A percentile compares a stretch with the other conserved stretches of the same genome.
These are phyloP conservation scores for Irpex sp. DNA, from an alignment of 1,284 basidiomycete genomes.

Conservation along the genomic window DNA sequence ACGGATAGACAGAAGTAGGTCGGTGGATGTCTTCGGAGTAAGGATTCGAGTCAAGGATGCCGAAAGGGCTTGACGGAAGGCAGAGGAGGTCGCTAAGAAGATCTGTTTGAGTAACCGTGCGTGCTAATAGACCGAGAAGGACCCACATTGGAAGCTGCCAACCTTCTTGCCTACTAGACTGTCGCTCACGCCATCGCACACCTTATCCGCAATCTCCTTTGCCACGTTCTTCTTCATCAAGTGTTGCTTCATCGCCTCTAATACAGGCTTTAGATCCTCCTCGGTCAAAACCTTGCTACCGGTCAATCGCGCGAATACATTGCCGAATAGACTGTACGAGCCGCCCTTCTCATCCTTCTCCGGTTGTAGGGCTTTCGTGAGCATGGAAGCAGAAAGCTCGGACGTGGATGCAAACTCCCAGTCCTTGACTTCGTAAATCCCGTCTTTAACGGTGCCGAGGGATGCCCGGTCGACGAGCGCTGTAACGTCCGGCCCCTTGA, in stretches of 20 bases:
- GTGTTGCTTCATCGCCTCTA: conserved; percentile 95
- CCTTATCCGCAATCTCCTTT: conserved; percentile 88
- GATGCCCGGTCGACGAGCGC: conserved; percentile 75
- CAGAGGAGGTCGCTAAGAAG: conserved; percentile 29
- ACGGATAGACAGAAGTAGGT: conserved; percentile 80
- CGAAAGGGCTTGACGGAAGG: conserved; percentile 82
- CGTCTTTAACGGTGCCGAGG: conserved; percentile 76
- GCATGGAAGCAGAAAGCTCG: conserved; percentile 49
- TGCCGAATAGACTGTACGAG: conserved; percentile 61
- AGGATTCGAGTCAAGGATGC: conserved; percentile 89
- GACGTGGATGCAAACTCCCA: conserved; percentile 62
- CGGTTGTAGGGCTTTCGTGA: conserved; percentile 48
- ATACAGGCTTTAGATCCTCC: conserved; percentile 81
- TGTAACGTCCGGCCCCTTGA: conserved; percentile 44
- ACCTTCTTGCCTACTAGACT: conserved; percentile 88
- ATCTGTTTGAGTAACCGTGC: not conserved
- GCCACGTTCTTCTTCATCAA: conserved; percentile 99
- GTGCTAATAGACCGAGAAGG: not conserved
- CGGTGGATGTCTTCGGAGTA: conserved; percentile 95
- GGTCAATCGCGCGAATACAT: conserved; percentile 80
- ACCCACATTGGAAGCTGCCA: conserved; percentile 78
- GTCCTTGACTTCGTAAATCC: conserved; percentile 91
- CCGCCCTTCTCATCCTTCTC: conserved; percentile 26
- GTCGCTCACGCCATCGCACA: conserved; percentile 90
- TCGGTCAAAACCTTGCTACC: conserved; percentile 80